Evolutionary conservation across 805 yeast species (phyloP).

Genomic region (Wickerhamia fluorescens): DNA sequence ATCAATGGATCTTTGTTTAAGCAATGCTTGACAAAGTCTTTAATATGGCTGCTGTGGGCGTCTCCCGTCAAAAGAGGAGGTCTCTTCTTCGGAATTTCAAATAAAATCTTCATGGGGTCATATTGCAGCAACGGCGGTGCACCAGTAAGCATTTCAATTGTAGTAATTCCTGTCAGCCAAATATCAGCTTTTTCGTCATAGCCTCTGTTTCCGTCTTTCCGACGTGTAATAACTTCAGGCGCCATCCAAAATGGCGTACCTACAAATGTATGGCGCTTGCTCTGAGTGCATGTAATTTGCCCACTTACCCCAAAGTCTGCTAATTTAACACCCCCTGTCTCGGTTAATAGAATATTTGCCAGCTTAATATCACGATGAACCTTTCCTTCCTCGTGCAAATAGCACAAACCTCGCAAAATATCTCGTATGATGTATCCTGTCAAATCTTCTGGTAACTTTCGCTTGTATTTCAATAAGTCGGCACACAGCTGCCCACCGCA

Average conservation of each 20-base stretch:
- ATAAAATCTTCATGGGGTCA: constrained; percentile 72
- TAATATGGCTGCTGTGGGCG: constrained; percentile 43
- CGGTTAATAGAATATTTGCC: constrained; percentile 77
- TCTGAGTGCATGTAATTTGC: constrained; percentile 52
- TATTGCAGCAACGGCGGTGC: constrained; percentile 68
- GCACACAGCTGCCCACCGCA: constrained; percentile 94
- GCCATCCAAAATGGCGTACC: constrained; percentile 99
- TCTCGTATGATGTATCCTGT: constrained; percentile 58
- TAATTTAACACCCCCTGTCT: constrained; percentile 62
- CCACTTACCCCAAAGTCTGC: constrained; percentile 95
- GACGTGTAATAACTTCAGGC: constrained; percentile 74
- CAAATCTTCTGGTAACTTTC: constrained; percentile 48
- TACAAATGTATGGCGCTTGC: constrained; percentile 67
- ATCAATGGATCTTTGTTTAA: constrained; percentile 55
- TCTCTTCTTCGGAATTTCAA: constrained; percentile 56
- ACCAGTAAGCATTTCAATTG: constrained; percentile 78
- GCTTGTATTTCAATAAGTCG: constrained; percentile 56
- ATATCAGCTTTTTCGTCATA: constrained; percentile 86
- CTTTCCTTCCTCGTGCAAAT: constrained; percentile 66
- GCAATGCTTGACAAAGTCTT: constrained; percentile 62
- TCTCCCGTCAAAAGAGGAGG: constrained; percentile 53
- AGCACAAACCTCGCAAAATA: constrained; percentile 62
- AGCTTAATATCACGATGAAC: constrained; percentile 90
- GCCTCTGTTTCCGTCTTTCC: constrained; percentile 31
- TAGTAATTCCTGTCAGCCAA: constrained; percentile 94